phyloP scores from a whole-genome alignment of 352 stramenopile genomes.

The Phytophthora tentaculata region DNA sequence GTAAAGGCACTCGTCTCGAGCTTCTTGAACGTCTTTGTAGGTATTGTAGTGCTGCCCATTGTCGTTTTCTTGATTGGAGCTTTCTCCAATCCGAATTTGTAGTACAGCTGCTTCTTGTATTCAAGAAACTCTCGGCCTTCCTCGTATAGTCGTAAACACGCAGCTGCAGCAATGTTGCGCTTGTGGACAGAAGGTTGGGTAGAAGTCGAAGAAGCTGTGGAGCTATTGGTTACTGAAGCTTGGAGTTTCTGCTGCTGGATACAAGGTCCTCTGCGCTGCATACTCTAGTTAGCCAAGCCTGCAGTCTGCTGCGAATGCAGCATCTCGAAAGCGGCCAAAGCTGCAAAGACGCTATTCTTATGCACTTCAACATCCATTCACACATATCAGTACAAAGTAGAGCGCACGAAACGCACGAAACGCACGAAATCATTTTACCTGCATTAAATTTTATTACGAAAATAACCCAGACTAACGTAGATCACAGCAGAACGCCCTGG shows the following conservation, averaged over 20 bases:
- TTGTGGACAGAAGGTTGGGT: neutral
- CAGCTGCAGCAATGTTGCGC: slow-evolving; percentile 23
- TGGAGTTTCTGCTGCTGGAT: slow-evolving; percentile 27
- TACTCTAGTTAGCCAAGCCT: slow-evolving; percentile 24
- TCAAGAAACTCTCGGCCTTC: slow-evolving; percentile 59
- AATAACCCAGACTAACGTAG: no score
- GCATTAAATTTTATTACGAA: no score
- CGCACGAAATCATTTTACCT: no score
- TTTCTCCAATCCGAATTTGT: slow-evolving; percentile 56
- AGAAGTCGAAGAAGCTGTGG: neutral
- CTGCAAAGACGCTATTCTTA: slow-evolving; percentile 28
- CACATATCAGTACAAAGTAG: neutral
- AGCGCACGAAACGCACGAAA: no score
- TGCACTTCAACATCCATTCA: slow-evolving; percentile 16
- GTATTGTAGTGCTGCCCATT: slow-evolving; percentile 4
- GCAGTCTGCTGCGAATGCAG: slow-evolving; percentile 9
- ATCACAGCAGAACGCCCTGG: no score
- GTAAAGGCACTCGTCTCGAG: neutral
- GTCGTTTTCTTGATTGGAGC: neutral
- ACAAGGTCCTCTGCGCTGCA: slow-evolving; percentile 32
- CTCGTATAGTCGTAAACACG: slow-evolving; percentile 62
- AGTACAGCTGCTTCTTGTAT: slow-evolving; percentile 67
- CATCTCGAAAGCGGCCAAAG: slow-evolving; percentile 17
- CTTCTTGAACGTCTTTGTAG: neutral
- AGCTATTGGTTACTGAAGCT: slow-evolving; percentile 11